Base-by-base conservation (phyloP, 768 basidiomycete species). In the Mycena leptocephala region DNA sequence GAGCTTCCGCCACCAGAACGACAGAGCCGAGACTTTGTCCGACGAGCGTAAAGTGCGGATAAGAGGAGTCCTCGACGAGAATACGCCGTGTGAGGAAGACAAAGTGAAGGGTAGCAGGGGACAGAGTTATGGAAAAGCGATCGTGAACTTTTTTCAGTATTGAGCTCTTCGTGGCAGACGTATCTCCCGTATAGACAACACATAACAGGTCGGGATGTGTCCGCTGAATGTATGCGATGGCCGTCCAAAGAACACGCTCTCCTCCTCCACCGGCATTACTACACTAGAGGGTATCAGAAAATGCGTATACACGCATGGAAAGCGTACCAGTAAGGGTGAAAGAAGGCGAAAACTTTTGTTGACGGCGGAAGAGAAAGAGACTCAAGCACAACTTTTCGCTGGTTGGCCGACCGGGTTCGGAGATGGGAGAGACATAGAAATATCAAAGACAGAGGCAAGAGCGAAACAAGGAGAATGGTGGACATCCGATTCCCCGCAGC, bases 231-330 rank as follows among this genome's bases (percentile, higher is more conserved):
- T 92, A 90, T 0, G 93, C 90, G 37, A 99, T 90, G 1, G 97
- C 97, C 0, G 95, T 94, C 97, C 97, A 99, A 0, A 99, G 86
- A 1, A 99, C 98, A 1, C 97, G 92, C 84, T 99, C 98, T 1
- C 98, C 98, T 32, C 98, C 98, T 14, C 98, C 98, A 0, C 98
- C 97, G 43, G 97, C 97, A 89, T 99, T 98, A 81, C 98, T 90
- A 70, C 80, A 76, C 73, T 94, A 63, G 77, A 83, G 84, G 82
- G 81, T 84, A 86, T 87, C 82, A 89, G 84, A 53, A 43, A 51
- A 26, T 63, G 48, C 26, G 3, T 11, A 74, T 43, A 43, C 51
- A 58, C 22, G 69, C 35, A 39, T 24, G 46, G 35, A 55, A 7
- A 18, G 81, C 92, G 85, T 80, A 97, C 97, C 97, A 99, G 83